These are phyloP conservation scores for Colletotrichum orbiculare DNA, from an alignment of 2,329 filamentous ascomycete species.

Conservation along the genomic window DNA sequence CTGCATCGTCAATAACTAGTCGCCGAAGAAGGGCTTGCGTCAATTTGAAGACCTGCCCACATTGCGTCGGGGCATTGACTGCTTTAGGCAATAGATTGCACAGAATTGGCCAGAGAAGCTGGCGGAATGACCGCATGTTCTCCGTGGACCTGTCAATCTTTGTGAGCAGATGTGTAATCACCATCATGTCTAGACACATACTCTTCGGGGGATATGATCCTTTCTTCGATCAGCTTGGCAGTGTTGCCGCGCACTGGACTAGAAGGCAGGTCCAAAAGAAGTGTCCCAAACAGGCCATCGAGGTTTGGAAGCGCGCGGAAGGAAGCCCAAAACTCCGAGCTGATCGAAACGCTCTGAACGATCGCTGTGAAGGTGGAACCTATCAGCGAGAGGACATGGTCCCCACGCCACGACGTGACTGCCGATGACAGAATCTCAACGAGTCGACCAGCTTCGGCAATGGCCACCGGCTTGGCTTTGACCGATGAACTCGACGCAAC, in stretches of 20 bases:
- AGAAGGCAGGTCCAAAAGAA: slow-evolving; percentile 52
- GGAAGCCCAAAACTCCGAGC: slow-evolving; percentile 50
- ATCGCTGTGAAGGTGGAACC: slow-evolving; percentile 51
- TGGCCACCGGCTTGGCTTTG: slow-evolving; percentile 39
- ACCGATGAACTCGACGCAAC: not conserved
- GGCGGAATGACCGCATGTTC: slow-evolving; percentile 51
- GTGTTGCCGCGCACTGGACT: slow-evolving; percentile 49
- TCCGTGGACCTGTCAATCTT: slow-evolving; percentile 42
- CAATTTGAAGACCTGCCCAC: slow-evolving; percentile 59
- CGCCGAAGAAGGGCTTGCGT: slow-evolving; percentile 53
- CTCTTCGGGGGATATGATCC: slow-evolving; percentile 36
- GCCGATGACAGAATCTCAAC: slow-evolving; percentile 43
- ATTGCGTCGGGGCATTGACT: slow-evolving; percentile 45
- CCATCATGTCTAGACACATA: slow-evolving; percentile 33
- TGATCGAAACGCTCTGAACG: slow-evolving; percentile 53
- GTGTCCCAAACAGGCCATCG: slow-evolving; percentile 44
- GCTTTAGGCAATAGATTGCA: slow-evolving; percentile 51
- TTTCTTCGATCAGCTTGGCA: slow-evolving; percentile 47
- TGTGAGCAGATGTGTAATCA: slow-evolving; percentile 7
- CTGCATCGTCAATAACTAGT: slow-evolving; percentile 39
- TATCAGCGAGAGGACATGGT: slow-evolving; percentile 37
- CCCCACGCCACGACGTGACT: slow-evolving; percentile 20
- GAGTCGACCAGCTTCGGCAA: slow-evolving; percentile 41
- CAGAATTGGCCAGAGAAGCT: slow-evolving; percentile 60
- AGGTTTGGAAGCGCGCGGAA: slow-evolving; percentile 46